Evolutionary conservation across 768 basidiomycete genomes (phyloP).

Genomic region (Mycena rosella): DNA sequence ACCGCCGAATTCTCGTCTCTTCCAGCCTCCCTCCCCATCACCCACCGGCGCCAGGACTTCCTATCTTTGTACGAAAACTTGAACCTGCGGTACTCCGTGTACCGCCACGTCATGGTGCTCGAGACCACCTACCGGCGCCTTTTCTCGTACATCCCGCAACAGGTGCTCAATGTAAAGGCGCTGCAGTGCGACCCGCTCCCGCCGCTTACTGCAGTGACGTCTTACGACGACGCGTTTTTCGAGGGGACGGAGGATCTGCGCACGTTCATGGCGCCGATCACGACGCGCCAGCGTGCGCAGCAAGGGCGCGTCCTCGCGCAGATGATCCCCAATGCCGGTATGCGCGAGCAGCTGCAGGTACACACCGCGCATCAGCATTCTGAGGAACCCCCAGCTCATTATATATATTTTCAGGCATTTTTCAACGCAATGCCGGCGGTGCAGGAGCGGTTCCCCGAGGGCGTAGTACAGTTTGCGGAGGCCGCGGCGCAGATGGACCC

Average conservation of each 20-base stretch:
- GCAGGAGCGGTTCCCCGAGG: constrained; percentile 71
- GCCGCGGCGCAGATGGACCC: constrained; percentile 65
- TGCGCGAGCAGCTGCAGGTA: constrained; percentile 65
- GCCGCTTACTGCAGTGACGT: constrained; percentile 68
- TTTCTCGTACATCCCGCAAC: constrained; percentile 78
- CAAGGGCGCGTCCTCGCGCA: constrained; percentile 68
- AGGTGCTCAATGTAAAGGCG: constrained; percentile 63
- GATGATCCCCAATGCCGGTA: constrained; percentile 61
- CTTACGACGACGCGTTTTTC: constrained; percentile 86
- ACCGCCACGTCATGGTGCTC: constrained; percentile 84
- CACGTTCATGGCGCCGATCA: constrained; percentile 51
- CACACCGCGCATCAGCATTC: not conserved
- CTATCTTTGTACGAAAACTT: constrained; percentile 54
- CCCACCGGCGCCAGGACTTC: constrained; percentile 49
- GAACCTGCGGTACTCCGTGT: constrained; percentile 65
- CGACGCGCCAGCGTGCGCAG: constrained; percentile 54
- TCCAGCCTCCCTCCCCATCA: constrained; percentile 51
- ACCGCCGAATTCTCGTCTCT: constrained; percentile 55
- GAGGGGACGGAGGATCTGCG: constrained; percentile 68
- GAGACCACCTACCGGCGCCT: constrained; percentile 71
- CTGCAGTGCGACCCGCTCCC: constrained; percentile 92
- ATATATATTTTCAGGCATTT: constrained; percentile 54
- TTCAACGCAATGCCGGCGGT: constrained; percentile 70
- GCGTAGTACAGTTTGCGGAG: constrained; percentile 73
- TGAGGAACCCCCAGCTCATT: not conserved